These are phyloP conservation scores for Noccaea bulbosa DNA, from an alignment of 345 rosid genomes.

Conservation along the genomic window DNA sequence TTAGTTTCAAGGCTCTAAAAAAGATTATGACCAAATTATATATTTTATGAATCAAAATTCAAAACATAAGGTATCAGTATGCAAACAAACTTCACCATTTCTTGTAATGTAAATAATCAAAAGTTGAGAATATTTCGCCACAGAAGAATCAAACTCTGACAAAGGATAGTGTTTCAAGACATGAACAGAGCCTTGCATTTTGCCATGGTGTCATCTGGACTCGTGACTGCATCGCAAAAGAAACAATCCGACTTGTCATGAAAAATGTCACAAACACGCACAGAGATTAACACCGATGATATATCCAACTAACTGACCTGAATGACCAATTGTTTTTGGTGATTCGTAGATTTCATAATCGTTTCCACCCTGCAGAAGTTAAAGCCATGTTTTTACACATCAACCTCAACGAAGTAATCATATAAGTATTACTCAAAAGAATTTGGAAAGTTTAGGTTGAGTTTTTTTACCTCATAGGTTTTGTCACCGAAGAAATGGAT, in stretches of 20 bases:
- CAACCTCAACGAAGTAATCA: slow-evolving; percentile 5
- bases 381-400: background rate
- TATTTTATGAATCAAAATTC: slow-evolving; percentile 36
- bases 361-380: slow-evolving; percentile 79
- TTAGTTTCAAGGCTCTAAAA: background rate
- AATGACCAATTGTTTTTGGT: slow-evolving; percentile 80
- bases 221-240: slow-evolving; percentile 64
- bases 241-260: slow-evolving; percentile 24
- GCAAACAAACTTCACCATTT: slow-evolving; percentile 15
- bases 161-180: slow-evolving; percentile 36
- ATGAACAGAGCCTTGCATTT: slow-evolving; percentile 47
- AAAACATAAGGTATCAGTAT: slow-evolving; percentile 15
- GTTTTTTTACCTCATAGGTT: slow-evolving; percentile 73
- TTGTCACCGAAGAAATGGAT: slow-evolving; percentile 99
- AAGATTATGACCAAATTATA: slow-evolving; percentile 3
- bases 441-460: background rate
- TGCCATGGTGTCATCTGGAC: slow-evolving; percentile 71
- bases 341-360: slow-evolving; percentile 91
- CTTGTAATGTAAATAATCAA: slow-evolving; percentile 35
- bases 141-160: slow-evolving; percentile 26
- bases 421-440: background rate
- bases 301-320: slow-evolving; percentile 59
- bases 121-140: slow-evolving; percentile 27
- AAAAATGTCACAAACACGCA: background rate
- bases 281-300: background rate